phyloP scores from a whole-genome alignment of 768 basidiomycete genomes.

The Mycena venus region DNA sequence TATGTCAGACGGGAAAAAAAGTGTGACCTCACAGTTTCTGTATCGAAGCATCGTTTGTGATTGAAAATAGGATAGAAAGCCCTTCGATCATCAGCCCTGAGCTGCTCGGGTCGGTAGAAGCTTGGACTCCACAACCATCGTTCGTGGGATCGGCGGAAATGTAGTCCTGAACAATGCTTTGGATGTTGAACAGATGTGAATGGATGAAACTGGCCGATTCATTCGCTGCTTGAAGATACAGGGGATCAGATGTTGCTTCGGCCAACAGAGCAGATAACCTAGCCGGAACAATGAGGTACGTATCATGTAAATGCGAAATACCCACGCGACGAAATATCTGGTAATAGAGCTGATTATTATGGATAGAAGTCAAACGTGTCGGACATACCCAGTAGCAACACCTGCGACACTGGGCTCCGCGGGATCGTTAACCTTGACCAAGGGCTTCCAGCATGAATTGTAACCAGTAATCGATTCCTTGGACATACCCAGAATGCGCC shows the following conservation, averaged over 20 bases:
- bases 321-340: neutral
- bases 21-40: neutral
- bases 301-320: neutral
- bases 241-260: neutral
- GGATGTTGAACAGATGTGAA: neutral
- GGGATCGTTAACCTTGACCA: neutral
- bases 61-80: neutral
- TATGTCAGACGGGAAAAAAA: neutral
- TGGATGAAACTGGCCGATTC: conserved; percentile 4
- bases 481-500: neutral
- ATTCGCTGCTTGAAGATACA: conserved; percentile 13
- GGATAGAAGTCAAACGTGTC: neutral
- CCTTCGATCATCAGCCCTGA: conserved; percentile 6
- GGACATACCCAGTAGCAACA: neutral
- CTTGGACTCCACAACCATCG: neutral
- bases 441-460: neutral
- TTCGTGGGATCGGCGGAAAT: neutral
- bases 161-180: neutral
- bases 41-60: neutral
- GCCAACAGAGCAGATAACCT: neutral
- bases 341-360: neutral
- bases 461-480: no score
- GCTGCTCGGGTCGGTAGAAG: neutral
- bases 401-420: neutral
- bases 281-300: neutral